A percentile compares a stretch with the other conserved stretches of the same genome.
Conservation (phyloP, 1,139 yeast species). For the Sugiyamaella xylanicola region DNA sequence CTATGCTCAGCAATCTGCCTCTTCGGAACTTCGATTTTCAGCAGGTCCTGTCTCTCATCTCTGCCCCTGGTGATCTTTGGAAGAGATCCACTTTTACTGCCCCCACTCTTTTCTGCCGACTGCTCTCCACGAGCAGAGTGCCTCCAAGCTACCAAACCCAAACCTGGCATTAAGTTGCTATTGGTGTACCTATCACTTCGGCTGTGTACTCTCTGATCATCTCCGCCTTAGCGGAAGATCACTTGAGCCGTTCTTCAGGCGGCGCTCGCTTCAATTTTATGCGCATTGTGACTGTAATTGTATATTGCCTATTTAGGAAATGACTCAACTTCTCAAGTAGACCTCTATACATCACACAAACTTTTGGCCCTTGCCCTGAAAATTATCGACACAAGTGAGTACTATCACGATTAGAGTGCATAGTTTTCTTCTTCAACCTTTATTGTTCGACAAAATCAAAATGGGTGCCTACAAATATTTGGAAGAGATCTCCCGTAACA, state of each 20-base stretch:
- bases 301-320: not conserved
- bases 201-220: no score
- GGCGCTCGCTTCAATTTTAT: not conserved
- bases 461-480: slow-evolving; percentile 99
- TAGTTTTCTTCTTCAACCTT: slow-evolving; percentile 19
- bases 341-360: no score
- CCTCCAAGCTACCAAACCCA: no score
- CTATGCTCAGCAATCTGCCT: not conserved
- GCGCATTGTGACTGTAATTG: not conserved
- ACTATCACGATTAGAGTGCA: not conserved
- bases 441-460: slow-evolving; percentile 28
- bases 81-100: not conserved
- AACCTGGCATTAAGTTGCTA: no score
- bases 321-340: not conserved
- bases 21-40: not conserved
- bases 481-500: slow-evolving; percentile 99
- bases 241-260: not conserved
- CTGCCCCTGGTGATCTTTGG: not conserved
- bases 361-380: slow-evolving; percentile 2
- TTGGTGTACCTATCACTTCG: no score
- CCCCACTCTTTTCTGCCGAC: no score
- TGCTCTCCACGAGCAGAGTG: no score
- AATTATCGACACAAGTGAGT: not conserved
- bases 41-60: not conserved
- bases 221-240: no score